Conservation (phyloP, 257 asterid species). For the Plantago major region DNA sequence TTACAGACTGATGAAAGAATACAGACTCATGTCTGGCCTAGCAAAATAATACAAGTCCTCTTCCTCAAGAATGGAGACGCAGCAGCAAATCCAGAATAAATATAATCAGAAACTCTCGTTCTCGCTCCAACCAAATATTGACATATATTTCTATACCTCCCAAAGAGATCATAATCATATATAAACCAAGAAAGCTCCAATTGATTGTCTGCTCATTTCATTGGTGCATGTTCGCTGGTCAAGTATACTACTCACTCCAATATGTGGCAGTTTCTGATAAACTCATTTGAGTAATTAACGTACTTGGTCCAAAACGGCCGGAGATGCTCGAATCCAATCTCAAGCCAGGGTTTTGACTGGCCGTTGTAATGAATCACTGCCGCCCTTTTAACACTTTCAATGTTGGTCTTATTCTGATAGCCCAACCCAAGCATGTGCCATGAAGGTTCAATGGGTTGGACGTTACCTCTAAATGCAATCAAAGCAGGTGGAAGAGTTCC, state of each 20-base stretch:
- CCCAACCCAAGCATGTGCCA: constrained; percentile 99
- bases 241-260: constrained; percentile 46
- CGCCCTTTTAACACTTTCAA: constrained; percentile 63
- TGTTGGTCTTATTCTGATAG: constrained; percentile 62
- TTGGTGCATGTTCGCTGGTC: constrained; percentile 16
- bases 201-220: constrained; percentile 24
- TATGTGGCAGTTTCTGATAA: constrained; percentile 75
- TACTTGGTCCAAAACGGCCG: constrained; percentile 93
- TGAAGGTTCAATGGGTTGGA: constrained; percentile 79
- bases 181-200: constrained; percentile 17
- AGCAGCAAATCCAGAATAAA: constrained; percentile 18
- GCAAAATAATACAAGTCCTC: constrained; percentile 33
- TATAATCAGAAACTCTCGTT: constrained; percentile 29
- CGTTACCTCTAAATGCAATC: constrained; percentile 78
- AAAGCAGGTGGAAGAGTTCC: constrained; percentile 96
- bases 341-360: constrained; percentile 91
- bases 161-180: constrained; percentile 24
- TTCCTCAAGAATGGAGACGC: constrained; percentile 24
- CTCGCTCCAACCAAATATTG: constrained; percentile 24
- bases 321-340: constrained; percentile 90
- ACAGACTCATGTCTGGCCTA: constrained; percentile 38
- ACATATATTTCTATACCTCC: constrained; percentile 31
- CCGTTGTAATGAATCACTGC: constrained; percentile 92
- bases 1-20: constrained; percentile 59
- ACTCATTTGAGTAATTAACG: constrained; percentile 79